Evolutionary conservation across 2,329 filamentous ascomycete species (phyloP), one percentile per base, ranked within the genome.

Genomic region (Emergomyces africanus): DNA sequence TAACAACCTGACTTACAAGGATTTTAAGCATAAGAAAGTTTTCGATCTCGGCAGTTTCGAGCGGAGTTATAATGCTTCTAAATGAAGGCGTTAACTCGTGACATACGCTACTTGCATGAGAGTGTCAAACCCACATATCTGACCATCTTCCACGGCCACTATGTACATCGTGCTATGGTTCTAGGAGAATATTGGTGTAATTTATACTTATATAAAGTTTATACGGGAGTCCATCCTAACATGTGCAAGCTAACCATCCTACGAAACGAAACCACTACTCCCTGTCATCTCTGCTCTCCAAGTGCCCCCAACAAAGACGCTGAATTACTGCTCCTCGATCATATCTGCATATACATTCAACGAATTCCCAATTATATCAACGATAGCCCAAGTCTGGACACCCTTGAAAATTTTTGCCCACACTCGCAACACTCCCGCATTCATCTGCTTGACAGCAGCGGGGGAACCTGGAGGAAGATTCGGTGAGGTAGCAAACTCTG

Each of bases 401-500:
- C 73, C 73, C 57, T 69, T 71, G 61, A 75, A 76, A 25, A 76
- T 71, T 39, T 70, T 71, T 2, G 72, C 73, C 73, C 74, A 76
- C 1, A 76, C 72, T 58, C 72, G 66, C 33, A 75, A 63, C 25
- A 76, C 72, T 10, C 72, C 72, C 2, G 73, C 72, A 51, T 71
- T 74, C 18, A 76, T 63, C 60, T 71, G 66, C 58, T 69, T 70
- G 54, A 67, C 68, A 41, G 68, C 70, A 20, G 62, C 66, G 2
- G 70, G 69, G 2, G 68, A 70, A 14, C 69, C 42, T 4, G 49
- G 12, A 20, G 55, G 9, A n/a, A 49, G 30, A 20, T 39, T 41
- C 28, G 28, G 20, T 25, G 8, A 15, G 23, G 39, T 33, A n/a
- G 55, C 44, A 37, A 57, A 46, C 42, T 57, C 55, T 28, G 55